phyloP scores from a whole-genome alignment of 768 basidiomycete genomes.

The Psilocybe cubensis region DNA sequence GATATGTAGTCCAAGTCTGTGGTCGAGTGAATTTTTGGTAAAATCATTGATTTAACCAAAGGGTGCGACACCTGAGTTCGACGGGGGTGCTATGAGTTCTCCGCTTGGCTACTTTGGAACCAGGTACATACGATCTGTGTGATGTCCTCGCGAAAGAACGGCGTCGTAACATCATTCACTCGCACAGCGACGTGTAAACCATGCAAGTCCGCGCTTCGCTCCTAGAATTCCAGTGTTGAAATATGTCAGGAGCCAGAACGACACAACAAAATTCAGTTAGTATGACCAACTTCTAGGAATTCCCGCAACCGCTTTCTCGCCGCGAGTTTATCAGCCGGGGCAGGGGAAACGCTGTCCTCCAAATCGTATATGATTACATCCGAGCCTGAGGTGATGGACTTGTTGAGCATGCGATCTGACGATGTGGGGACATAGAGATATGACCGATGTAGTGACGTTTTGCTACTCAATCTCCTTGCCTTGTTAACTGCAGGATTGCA shows the following conservation, averaged over 20 bases:
- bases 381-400: slow-evolving; percentile 63
- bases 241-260: background rate
- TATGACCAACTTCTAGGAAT: slow-evolving; percentile 55
- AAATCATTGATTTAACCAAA: slow-evolving; percentile 66
- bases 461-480: background rate
- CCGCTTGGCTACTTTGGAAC: too few relatives aligned
- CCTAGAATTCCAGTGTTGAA: slow-evolving; percentile 6
- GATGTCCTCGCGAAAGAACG: slow-evolving; percentile 70
- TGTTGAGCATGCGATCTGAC: slow-evolving; percentile 80
- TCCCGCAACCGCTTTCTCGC: slow-evolving; percentile 57
- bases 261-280: background rate
- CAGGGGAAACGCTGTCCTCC: slow-evolving; percentile 83
- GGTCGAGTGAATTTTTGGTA: slow-evolving; percentile 83
- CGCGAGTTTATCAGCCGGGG: slow-evolving; percentile 59
- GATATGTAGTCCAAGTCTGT: slow-evolving; percentile 69
- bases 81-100: background rate
- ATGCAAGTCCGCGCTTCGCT: slow-evolving; percentile 35
- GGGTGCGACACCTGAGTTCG: slow-evolving; percentile 33
- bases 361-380: slow-evolving; percentile 88
- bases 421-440: slow-evolving; percentile 85
- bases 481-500: background rate
- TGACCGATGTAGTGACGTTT: slow-evolving; percentile 40
- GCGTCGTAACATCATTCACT: slow-evolving; percentile 67
- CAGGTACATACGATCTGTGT: slow-evolving; percentile 57
- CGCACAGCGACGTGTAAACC: slow-evolving; percentile 64